Evolutionary conservation across 2,329 filamentous ascomycete genomes (phyloP).

Genomic region (Emmonsiellopsis sp.): DNA sequence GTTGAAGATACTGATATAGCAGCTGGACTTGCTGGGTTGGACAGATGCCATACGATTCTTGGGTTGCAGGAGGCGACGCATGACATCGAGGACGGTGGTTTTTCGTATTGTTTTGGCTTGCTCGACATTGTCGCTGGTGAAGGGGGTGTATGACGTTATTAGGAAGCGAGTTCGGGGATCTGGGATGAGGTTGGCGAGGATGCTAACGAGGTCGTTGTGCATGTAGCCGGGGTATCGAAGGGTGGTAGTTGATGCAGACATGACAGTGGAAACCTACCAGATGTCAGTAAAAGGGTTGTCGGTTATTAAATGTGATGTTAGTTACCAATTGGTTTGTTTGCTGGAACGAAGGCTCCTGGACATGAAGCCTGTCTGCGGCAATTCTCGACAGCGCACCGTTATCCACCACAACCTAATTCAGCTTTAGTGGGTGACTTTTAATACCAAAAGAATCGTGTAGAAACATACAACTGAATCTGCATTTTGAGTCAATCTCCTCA

Average conservation of each 20-base stretch:
- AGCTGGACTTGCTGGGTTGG: constrained; percentile 89
- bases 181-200: constrained; percentile 89
- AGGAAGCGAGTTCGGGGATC: constrained; percentile 96
- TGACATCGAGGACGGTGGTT: constrained; percentile 95
- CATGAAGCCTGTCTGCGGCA: constrained; percentile 85
- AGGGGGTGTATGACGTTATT: constrained; percentile 96
- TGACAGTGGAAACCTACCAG: constrained; percentile 77
- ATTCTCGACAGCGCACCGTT: constrained; percentile 92
- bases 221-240: constrained; percentile 97
- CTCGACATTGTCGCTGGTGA: constrained; percentile 91
- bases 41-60: constrained; percentile 99
- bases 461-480: constrained; percentile 75
- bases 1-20: constrained; percentile 97
- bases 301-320: constrained; percentile 5
- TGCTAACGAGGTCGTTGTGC: constrained; percentile 98
- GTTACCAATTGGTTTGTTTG: constrained; percentile 90
- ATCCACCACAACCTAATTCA: constrained; percentile 66
- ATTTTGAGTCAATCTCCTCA: constrained; percentile 87
- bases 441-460: not conserved
- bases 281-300: constrained; percentile 6
- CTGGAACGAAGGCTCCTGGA: constrained; percentile 90
- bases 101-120: constrained; percentile 97
- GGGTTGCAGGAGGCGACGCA: constrained; percentile 87
- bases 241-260: constrained; percentile 96
- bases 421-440: not conserved